A percentile compares a stretch with the other conserved stretches of the same genome.
Evolutionary conservation across 2,329 filamentous ascomycete species (phyloP).

Genomic region (Trichoderma sp.): DNA sequence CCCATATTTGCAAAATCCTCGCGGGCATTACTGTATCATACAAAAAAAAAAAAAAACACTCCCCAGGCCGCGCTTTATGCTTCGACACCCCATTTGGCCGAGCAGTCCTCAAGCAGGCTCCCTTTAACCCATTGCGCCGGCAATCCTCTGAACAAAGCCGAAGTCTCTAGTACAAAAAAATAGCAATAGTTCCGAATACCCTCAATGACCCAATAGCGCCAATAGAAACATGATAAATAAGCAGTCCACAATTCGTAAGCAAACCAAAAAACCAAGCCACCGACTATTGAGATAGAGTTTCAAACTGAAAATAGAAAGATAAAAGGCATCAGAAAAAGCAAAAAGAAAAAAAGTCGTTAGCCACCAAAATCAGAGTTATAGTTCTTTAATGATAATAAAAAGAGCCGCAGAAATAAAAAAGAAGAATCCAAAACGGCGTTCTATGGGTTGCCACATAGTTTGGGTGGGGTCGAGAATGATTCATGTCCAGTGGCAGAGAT

Average conservation of each 20-base stretch:
- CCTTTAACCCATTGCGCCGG: conserved; percentile 13
- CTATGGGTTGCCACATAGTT: conserved; percentile 7
- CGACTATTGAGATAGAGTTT: neutral
- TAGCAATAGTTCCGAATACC: conserved; percentile 4
- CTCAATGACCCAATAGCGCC: conserved; percentile 1
- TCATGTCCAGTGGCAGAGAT: conserved; percentile 3
- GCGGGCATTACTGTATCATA: conserved; percentile 19
- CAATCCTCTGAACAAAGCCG: conserved; percentile 10
- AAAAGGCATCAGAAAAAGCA: neutral
- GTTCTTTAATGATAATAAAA: neutral
- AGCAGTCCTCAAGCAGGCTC: conserved; percentile 19
- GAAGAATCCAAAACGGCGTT: conserved; percentile 16
- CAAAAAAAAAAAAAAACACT: conserved; percentile 8
- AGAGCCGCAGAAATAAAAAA: conserved; percentile 11
- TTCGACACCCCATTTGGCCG: neutral
- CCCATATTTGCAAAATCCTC: conserved; percentile 3
- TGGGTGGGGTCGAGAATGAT: neutral
- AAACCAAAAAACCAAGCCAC: conserved; percentile 4
- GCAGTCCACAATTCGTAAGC: conserved; percentile 5
- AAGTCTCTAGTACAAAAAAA: conserved; percentile 14
- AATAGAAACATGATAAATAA: conserved; percentile 4
- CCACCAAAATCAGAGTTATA: conserved; percentile 9
- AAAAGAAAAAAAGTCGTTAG: conserved; percentile 10
- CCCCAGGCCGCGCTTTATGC: conserved; percentile 18
- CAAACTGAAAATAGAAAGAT: neutral